phyloP scores from a whole-genome alignment of 495 filamentous ascomycete genomes.

The Xylaria flabelliformis region DNA sequence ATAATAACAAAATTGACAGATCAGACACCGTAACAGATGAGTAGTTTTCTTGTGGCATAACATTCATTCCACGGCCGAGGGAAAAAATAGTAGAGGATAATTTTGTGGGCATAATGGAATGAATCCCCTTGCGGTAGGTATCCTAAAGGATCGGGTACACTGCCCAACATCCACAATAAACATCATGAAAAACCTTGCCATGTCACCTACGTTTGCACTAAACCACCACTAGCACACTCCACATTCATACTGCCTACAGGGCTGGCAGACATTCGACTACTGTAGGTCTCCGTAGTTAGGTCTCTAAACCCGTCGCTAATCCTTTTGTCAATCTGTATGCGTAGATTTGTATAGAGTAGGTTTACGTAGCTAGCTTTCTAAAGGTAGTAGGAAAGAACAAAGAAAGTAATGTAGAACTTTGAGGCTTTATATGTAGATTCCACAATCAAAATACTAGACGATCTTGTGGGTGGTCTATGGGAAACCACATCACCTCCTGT shows the following conservation, averaged over 20 bases:
- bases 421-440: not conserved
- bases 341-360: no score
- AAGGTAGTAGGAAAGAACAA: no score
- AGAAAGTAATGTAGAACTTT: not conserved
- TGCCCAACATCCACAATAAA: not conserved
- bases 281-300: no score
- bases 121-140: not conserved
- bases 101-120: not conserved
- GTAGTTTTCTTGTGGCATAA: not conserved
- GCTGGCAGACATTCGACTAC: slow-evolving; percentile 1
- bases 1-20: not conserved
- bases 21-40: not conserved
- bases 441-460: not conserved
- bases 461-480: not conserved
- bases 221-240: slow-evolving; percentile 8
- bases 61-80: not conserved
- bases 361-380: no score
- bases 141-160: not conserved
- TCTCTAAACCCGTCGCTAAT: no score
- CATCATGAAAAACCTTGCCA: not conserved
- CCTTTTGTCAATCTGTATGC: no score
- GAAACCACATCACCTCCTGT: not conserved
- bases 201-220: slow-evolving; percentile 2
- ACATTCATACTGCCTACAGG: slow-evolving; percentile 4
- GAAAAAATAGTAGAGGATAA: not conserved